Evolutionary conservation across 2,329 filamentous ascomycete genomes (phyloP), one percentile per base, ranked within the genome.

Genomic region (Claviceps sp.): DNA sequence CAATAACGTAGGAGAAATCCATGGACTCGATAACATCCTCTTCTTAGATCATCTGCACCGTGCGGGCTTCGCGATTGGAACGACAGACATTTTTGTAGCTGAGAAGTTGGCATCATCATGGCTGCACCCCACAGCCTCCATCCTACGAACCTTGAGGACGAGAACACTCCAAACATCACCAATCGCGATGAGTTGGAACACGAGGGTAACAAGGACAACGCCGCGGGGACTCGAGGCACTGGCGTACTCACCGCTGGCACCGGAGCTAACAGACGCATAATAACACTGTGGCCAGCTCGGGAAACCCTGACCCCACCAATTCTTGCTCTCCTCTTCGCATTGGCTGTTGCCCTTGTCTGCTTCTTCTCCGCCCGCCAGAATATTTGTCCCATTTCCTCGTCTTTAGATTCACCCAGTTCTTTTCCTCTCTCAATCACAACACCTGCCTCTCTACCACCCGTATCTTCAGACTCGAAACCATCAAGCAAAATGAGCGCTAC

Each of bases 401-500:
- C 61, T 63, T 58, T 63, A 59, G 51, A 58, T 55, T 57, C 57
- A 37, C 55, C 56, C 54, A 61, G 65, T 55, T 56, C 55, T 50
- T 60, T 61, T 54, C 56, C 55, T 50, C 59, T 61, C 56, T 57
- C 59, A 61, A 53, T 54, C 49, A 56, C 48, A 43, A 34, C 40
- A 34, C 16, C 44, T 13, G 45, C 20, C 59, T 55, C 65, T 65
- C 54, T 59, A 54, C 55, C 58, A 55, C 56, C 57, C 60, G 52
- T 61, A 56, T 57, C 59, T 54, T 52, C 60, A 58, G 58, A 65
- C 53, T 54, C 56, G 45, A 48, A 54, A 47, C 56, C 59, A 56
- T 59, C 63, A 60, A 65, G 59, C 74, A 82, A 68, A 68, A 86
- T 86, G 82, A 79, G 86, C 76, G 76, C 72, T 65, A 63, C 71